Base-by-base conservation (phyloP, 2,329 filamentous ascomycete species). In the Arthrobotrys pseudoclavata region DNA sequence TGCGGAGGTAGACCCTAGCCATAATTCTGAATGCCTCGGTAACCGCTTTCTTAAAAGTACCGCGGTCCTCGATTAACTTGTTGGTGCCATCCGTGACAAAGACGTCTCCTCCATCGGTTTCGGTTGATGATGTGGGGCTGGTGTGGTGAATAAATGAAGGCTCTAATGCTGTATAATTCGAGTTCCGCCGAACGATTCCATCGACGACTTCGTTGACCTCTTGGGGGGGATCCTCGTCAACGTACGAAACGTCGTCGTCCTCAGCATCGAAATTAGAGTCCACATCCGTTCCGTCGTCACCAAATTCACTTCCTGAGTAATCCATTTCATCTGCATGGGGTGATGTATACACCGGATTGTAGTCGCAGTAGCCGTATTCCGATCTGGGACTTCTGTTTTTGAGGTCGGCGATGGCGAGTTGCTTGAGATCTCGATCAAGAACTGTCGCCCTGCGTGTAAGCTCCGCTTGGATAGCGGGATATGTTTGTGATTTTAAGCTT, bases 11-110 rank as follows among this genome's bases (percentile, higher is more conserved):
- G 13, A 66, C 69, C 24, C 75, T 62, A 13, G 69, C 75, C 68
- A 74, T 74, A 15, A 74, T 74, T 53, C 75, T 57, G 37, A 79
- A 79, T 22, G 75, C 68, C n/a, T 72, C 75, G 1, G 75, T 79
- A 20, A 79, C 69, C 1, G 75, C 75, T 26, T 79, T 79, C 20
- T 31, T 64, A 20, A 77, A 77, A 1, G 74, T 77, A 1, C 45
- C 62, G 18, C 74, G 74, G 34, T 77, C 62, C 47, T 77, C 74
- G 6, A 77, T 77, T 18, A 77, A 53, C 26, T 71, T 67, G 18
- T 77, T 77, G 5, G 67, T 77, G 18, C 62, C 61, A 24, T 77
- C 74, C 3, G 52, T 22, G n/a, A 62, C 61, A 67, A 77, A 77
- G 1, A 77, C 67, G 15, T 71, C 74, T 1, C 60, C 53, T 12